Evolutionary conservation across 495 filamentous ascomycete genomes (phyloP).

Genomic region (Aspergillus saccharolyticus): DNA sequence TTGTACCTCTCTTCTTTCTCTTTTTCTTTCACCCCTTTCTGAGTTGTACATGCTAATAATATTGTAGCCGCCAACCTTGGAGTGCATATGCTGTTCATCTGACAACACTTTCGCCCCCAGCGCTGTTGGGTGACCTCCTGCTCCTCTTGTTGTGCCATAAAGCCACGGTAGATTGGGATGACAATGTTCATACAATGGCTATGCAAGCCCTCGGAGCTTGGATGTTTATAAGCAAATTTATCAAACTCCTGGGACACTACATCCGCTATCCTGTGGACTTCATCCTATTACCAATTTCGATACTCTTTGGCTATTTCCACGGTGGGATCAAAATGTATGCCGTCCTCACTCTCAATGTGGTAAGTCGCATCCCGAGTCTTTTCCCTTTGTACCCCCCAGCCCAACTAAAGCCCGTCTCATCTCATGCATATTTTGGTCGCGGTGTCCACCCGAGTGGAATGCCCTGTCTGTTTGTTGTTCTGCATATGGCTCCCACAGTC

Average conservation of each 20-base stretch:
- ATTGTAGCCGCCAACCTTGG: conserved; percentile 62
- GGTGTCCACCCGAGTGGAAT: conserved; percentile 1
- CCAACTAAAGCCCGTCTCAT: too few species aligned
- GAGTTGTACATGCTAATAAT: conserved; percentile 23
- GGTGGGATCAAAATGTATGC: conserved; percentile 75
- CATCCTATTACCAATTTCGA: conserved; percentile 62
- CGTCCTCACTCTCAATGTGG: conserved; percentile 62
- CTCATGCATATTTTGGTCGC: not conserved
- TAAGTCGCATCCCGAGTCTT: conserved; percentile 35
- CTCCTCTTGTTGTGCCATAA: conserved; percentile 51
- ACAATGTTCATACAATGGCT: conserved; percentile 36
- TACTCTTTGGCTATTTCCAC: conserved; percentile 75
- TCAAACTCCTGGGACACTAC: conserved; percentile 73
- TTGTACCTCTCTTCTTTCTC: too few species aligned
- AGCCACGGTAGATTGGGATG: conserved; percentile 42
- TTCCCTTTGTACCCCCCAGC: too few species aligned
- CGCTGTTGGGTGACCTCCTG: conserved; percentile 58
- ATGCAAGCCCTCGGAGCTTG: conserved; percentile 49
- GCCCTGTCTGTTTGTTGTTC: not conserved
- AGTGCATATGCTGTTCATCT: conserved; percentile 71
- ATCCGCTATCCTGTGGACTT: conserved; percentile 65
- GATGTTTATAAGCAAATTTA: conserved; percentile 69
- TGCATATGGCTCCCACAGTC: too few species aligned
- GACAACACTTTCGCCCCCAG: conserved; percentile 67
- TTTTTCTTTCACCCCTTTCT: too few species aligned